A percentile compares a stretch with the other conserved stretches of the same genome.
Evolutionary conservation across 2,329 filamentous ascomycete genomes (phyloP).

Genomic region (Colletotrichum sp.): DNA sequence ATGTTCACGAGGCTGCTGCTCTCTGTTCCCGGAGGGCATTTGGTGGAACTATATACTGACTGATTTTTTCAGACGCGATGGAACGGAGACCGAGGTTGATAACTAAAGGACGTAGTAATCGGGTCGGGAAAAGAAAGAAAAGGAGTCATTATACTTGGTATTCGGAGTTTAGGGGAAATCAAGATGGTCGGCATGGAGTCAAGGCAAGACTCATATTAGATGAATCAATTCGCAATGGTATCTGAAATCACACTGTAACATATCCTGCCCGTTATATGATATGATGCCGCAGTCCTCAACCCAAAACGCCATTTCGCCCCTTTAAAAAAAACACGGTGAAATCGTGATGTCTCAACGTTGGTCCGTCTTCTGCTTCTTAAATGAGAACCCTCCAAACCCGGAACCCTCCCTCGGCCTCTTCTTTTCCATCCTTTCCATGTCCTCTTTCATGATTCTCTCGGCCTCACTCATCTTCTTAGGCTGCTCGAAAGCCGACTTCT

Average conservation of each 20-base stretch:
- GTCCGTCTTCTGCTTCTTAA: slow-evolving; percentile 56
- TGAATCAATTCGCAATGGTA: slow-evolving; percentile 29
- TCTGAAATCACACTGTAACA: slow-evolving; percentile 24
- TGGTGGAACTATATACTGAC: background rate
- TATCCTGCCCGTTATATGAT: background rate
- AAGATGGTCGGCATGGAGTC: slow-evolving; percentile 6
- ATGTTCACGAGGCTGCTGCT: slow-evolving; percentile 28
- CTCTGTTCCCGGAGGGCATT: background rate
- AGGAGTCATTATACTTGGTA: slow-evolving; percentile 11
- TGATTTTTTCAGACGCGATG: slow-evolving; percentile 52
- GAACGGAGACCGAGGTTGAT: slow-evolving; percentile 58
- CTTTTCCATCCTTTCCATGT: slow-evolving; percentile 76
- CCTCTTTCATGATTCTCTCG: slow-evolving; percentile 87
- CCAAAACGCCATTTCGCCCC: slow-evolving; percentile 3
- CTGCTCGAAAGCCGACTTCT: slow-evolving; percentile 65
- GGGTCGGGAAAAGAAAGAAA: background rate
- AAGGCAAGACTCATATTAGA: slow-evolving; percentile 5
- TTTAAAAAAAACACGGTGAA: background rate
- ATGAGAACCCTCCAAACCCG: slow-evolving; percentile 49
- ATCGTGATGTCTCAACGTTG: background rate
- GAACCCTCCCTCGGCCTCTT: slow-evolving; percentile 62
- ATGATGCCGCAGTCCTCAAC: background rate
- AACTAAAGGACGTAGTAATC: slow-evolving; percentile 26
- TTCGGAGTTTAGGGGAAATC: slow-evolving; percentile 32
- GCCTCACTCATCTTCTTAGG: slow-evolving; percentile 88